Percentiles rank a stretch among this genome's conserved stretches.
Conservation (phyloP, 768 basidiomycete species). For the Tulasnella calospora region DNA sequence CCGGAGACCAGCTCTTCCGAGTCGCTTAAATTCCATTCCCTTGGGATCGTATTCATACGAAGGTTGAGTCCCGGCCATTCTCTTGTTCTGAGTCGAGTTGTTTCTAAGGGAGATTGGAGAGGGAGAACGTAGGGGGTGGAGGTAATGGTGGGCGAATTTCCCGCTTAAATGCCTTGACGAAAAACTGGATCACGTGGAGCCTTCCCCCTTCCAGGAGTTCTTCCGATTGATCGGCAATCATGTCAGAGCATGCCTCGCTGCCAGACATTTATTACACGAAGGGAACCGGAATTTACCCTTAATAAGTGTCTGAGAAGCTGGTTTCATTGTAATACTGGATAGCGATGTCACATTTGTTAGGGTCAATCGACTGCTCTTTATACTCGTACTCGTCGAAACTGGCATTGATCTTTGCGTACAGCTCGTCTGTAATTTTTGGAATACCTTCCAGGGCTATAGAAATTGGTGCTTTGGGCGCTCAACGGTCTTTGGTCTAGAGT, state of each 20-base stretch:
- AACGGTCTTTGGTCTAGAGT: too few species aligned
- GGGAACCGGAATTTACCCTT: background rate
- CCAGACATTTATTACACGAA: background rate
- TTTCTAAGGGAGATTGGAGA: background rate
- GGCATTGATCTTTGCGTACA: slow-evolving; percentile 61
- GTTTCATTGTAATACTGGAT: too few species aligned
- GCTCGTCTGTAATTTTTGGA: slow-evolving; percentile 62
- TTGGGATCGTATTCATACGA: background rate
- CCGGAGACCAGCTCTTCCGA: background rate
- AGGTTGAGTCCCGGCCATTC: background rate
- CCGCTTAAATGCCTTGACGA: background rate
- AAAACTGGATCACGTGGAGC: background rate
- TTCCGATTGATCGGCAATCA: background rate
- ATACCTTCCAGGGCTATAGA: slow-evolving; percentile 60
- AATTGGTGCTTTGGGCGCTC: background rate
- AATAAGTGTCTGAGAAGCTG: background rate
- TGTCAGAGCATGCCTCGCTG: background rate
- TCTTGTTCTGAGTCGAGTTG: background rate
- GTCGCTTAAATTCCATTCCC: background rate
- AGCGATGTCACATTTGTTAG: too few species aligned
- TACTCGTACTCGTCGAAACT: slow-evolving; percentile 43
- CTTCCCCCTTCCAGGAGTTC: background rate
- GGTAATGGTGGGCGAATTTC: background rate
- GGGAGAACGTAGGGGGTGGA: background rate
- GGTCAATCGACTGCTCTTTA: background rate